Percentiles rank a stretch among this genome's conserved stretches.
Evolutionary conservation across 345 rosid genomes (phyloP).

Genomic region (Balakata baccata): DNA sequence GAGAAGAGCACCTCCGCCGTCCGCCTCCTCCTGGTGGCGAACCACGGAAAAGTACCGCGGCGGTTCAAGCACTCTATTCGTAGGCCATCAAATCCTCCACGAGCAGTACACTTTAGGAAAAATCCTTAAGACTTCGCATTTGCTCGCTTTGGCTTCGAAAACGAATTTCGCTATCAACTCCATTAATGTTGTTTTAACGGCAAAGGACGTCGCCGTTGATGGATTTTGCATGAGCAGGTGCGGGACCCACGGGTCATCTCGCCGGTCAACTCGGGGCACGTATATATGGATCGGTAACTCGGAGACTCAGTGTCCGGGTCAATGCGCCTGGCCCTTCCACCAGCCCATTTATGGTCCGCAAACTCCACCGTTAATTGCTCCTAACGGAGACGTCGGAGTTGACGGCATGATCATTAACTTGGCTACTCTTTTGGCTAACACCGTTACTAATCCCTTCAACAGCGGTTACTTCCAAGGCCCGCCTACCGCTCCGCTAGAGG

Average conservation of each 20-base stretch:
- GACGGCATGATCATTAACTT: conserved; percentile 89
- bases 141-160: conserved; percentile 56
- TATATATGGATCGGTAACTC: conserved; percentile 91
- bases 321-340: conserved; percentile 98
- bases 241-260: conserved; percentile 63
- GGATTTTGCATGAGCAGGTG: conserved; percentile 76
- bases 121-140: conserved; percentile 41
- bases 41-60: conserved; percentile 68
- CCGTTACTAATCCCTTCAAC: conserved; percentile 73
- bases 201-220: conserved; percentile 72
- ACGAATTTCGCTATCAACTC: conserved; percentile 29
- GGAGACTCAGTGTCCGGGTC: conserved; percentile 76
- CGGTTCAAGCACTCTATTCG: conserved; percentile 41
- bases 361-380: conserved; percentile 71
- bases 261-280: conserved; percentile 38
- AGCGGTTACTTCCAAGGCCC: conserved; percentile 75
- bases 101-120: conserved; percentile 64
- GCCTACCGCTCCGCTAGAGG: conserved; percentile 65
- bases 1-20: conserved; percentile 31
- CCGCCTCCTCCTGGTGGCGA: conserved; percentile 76
- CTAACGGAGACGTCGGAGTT: conserved; percentile 87
- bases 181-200: conserved; percentile 67
- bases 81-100: conserved; percentile 61
- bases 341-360: conserved; percentile 91
- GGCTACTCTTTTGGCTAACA: conserved; percentile 70